These are phyloP conservation scores for Cryptococcus sp. DNA, from an alignment of 1,284 basidiomycete genomes.

Conservation along the genomic window DNA sequence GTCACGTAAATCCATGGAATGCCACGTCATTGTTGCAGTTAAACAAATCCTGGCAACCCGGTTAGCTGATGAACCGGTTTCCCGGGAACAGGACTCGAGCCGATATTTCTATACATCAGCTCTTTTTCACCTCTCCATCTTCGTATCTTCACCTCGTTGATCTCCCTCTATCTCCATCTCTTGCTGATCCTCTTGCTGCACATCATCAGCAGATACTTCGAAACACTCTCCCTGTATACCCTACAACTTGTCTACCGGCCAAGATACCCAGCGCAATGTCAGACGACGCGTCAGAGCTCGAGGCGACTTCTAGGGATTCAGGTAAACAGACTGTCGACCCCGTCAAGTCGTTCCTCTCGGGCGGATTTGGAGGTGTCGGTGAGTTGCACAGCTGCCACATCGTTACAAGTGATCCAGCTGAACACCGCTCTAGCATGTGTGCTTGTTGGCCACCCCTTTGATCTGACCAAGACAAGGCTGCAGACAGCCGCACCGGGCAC, in stretches of 20 bases:
- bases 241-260: not conserved
- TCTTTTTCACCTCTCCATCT: not conserved
- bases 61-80: too few relatives aligned
- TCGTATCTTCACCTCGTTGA: too few relatives aligned
- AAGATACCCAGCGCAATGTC: constrained; percentile 31
- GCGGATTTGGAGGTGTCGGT: constrained; percentile 81
- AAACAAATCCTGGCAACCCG: too few relatives aligned
- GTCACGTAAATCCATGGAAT: too few relatives aligned
- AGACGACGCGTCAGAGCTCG: constrained; percentile 35
- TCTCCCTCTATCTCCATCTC: too few relatives aligned
- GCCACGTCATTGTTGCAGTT: too few relatives aligned
- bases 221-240: not conserved
- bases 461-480: constrained; percentile 92
- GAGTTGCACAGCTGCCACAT: not conserved
- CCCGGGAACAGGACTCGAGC: too few relatives aligned
- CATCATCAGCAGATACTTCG: too few relatives aligned
- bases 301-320: constrained; percentile 21
- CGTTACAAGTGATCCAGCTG: not conserved
- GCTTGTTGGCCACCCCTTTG: constrained; percentile 87
- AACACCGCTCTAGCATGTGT: constrained; percentile 27
- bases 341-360: constrained; percentile 81
- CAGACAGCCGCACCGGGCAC: constrained; percentile 89
- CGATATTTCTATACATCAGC: not conserved
- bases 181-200: too few relatives aligned
- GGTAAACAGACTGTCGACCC: constrained; percentile 44